Percentiles rank a stretch among this genome's conserved stretches.
These are phyloP conservation scores for Solanum tarapatanum DNA, from an alignment of 257 asterid genomes.

Conservation along the genomic window DNA sequence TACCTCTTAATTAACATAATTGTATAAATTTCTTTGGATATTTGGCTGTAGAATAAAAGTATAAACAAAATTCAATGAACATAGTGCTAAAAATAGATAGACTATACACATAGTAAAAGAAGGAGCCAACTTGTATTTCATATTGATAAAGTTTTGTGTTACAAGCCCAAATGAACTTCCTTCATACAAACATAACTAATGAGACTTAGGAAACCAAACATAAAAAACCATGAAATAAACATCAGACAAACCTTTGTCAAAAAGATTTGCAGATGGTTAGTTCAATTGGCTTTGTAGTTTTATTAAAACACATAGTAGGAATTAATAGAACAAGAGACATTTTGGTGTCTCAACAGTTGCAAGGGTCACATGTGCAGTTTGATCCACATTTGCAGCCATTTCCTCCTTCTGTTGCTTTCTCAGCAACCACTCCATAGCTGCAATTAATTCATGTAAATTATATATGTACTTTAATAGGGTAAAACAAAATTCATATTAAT, in stretches of 20 bases:
- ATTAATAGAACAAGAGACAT: background rate
- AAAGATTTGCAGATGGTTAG: background rate
- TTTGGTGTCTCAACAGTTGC: slow-evolving; percentile 15
- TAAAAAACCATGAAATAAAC: background rate
- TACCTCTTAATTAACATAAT: background rate
- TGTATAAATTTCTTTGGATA: background rate
- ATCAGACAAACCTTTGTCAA: background rate
- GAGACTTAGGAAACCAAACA: background rate
- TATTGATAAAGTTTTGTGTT: background rate
- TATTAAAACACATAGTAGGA: background rate
- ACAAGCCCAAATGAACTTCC: background rate
- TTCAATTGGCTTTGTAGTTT: background rate
- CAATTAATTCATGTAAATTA: background rate
- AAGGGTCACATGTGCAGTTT: slow-evolving; percentile 26
- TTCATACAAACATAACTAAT: background rate
- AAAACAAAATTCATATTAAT: background rate
- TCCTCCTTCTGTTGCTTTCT: slow-evolving; percentile 27
- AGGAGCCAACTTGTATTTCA: background rate
- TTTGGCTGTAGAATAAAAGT: background rate
- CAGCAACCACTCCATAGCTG: background rate
- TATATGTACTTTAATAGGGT: background rate
- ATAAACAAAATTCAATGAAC: background rate
- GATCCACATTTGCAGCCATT: slow-evolving; percentile 29
- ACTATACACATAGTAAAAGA: background rate
- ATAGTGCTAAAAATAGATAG: background rate